Evolutionary conservation across 306 rosid species (phyloP), one percentile per base, ranked within the genome.

Genomic region (Canavalia ensiformis): DNA sequence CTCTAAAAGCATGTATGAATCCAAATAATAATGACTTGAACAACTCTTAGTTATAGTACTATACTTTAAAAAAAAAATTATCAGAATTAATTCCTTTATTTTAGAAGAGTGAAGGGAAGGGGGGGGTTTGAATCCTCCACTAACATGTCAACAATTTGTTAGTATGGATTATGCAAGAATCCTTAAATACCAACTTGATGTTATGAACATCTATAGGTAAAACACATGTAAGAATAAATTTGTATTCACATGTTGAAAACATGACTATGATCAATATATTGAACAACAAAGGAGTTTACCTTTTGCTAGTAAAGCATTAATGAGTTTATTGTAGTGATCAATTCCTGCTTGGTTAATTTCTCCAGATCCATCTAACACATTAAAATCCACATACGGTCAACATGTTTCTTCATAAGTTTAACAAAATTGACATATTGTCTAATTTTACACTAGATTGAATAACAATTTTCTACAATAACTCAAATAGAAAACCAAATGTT

Each of bases 261-360:
- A 49, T 11, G 13, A 49, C 11, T 11, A 10, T 49, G 55, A 49
- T 49, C 55, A 49, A 37, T 18, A 18, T 47, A 47, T 28, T 56
- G 41, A 2, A 28, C 9, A 56, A 58, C 1, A 59, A 33, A 1
- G 2, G 37, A 18, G 3, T 6, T 31, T 83, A 95, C 98, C 95
- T 68, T 91, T 85, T 77, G 92, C 96, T 41, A 95, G 80, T 71
- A 93, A 76, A 37, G 94, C 87, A 62, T 95, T 64, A 58, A 95
- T 92, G 90, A 95, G 82, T 37, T 90, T 92, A 67, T 95, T 90
- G 74, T 95, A 95, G 63, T 95, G 92, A 84, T 88, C 94, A 45
- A 95, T 69, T 78, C 98, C 98, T 6, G 89, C 92, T 52, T 86
- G 90, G 56, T 93, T 95, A 71, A 95, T 88, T 70, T 81, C 72